phyloP scores from a whole-genome alignment of 805 yeast species.

The Metschnikowia continentalis region DNA sequence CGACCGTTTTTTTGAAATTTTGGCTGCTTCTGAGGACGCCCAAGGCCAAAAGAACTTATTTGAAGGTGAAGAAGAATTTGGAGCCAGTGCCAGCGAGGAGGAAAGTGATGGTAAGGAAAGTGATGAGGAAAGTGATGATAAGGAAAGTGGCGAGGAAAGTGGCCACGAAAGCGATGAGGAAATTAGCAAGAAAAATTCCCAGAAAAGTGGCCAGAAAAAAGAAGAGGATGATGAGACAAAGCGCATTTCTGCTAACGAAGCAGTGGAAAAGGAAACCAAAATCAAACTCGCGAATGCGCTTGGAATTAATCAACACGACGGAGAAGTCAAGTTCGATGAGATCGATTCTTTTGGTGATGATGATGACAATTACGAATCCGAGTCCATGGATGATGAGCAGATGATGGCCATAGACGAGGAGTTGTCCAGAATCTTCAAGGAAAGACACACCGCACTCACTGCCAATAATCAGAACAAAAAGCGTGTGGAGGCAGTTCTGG shows the following conservation, averaged over 20 bases:
- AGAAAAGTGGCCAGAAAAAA: background rate
- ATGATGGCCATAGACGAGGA: slow-evolving; percentile 93
- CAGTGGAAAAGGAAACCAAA: slow-evolving; percentile 45
- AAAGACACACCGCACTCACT: slow-evolving; percentile 65
- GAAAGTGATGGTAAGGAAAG: slow-evolving; percentile 11
- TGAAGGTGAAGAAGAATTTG: slow-evolving; percentile 48
- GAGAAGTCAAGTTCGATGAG: slow-evolving; percentile 43
- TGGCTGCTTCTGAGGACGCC: slow-evolving; percentile 64
- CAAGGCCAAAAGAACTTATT: slow-evolving; percentile 77
- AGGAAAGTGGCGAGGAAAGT: slow-evolving; percentile 5
- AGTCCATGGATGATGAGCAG: slow-evolving; percentile 89
- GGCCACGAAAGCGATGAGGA: slow-evolving; percentile 8
- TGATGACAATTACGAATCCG: slow-evolving; percentile 58
- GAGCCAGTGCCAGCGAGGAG: slow-evolving; percentile 18
- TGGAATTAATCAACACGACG: slow-evolving; percentile 50
- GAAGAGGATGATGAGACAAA: slow-evolving; percentile 14
- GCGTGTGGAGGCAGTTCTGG: slow-evolving; percentile 70
- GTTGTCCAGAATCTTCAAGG: slow-evolving; percentile 76
- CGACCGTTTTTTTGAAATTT: slow-evolving; percentile 33
- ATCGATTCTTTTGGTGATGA: slow-evolving; percentile 38
- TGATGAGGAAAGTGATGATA: slow-evolving; percentile 11
- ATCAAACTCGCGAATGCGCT: slow-evolving; percentile 66
- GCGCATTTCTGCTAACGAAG: slow-evolving; percentile 11
- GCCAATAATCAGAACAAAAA: slow-evolving; percentile 49
- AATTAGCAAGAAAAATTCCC: background rate